Evolutionary conservation across 2,329 filamentous ascomycete species (phyloP).

Genomic region (Diplodia seriata): DNA sequence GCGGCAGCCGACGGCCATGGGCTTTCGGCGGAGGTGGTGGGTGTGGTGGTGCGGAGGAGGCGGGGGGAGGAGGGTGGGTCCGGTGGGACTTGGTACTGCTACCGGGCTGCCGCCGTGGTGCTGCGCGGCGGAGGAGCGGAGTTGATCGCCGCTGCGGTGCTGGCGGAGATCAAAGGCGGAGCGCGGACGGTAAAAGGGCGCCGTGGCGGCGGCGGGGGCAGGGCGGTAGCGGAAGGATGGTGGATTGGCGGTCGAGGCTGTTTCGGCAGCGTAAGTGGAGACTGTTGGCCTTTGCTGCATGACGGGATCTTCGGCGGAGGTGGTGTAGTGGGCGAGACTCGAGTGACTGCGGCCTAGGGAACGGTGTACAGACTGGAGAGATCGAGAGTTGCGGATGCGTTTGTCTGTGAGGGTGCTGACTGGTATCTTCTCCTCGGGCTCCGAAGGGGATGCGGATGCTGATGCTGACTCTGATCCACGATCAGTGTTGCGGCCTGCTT

Average conservation of each 20-base stretch:
- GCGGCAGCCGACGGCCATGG: conserved; percentile 6
- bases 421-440: conserved; percentile 20
- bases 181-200: conserved; percentile 35
- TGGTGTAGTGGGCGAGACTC: conserved; percentile 36
- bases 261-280: neutral
- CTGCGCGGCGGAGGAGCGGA: conserved; percentile 24
- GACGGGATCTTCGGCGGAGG: conserved; percentile 31
- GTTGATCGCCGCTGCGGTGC: conserved; percentile 14
- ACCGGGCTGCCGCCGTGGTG: neutral
- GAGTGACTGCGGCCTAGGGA: conserved; percentile 34
- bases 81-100: neutral
- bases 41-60: conserved; percentile 34
- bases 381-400: neutral
- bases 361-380: conserved; percentile 4
- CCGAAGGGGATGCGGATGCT: neutral
- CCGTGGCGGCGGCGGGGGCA: neutral
- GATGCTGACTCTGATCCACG: neutral
- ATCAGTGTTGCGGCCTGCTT: conserved; percentile 1
- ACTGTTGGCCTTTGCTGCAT: conserved; percentile 13
- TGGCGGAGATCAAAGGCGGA: conserved; percentile 45
- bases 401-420: conserved; percentile 7
- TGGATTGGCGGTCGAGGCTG: conserved; percentile 12
- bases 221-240: neutral
- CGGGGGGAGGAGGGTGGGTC: conserved; percentile 7
- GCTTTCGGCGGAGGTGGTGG: conserved; percentile 33